phyloP scores from a whole-genome alignment of 2,329 filamentous ascomycete species.

The Fonsecaea pugnacius region DNA sequence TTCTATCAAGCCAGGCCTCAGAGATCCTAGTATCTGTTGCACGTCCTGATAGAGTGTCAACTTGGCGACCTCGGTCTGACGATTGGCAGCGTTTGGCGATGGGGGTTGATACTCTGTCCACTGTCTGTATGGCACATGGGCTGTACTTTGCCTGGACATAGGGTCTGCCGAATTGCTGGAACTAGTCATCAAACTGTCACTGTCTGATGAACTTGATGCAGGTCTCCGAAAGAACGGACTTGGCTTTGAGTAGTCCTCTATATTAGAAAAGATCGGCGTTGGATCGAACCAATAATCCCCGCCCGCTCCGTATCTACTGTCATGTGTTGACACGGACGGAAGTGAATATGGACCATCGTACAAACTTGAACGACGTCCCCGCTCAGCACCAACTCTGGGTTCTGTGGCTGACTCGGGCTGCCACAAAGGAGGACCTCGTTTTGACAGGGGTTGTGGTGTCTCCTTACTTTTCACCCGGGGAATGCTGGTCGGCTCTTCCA shows the following conservation, averaged over 20 bases:
- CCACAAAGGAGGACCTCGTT: conserved; percentile 18
- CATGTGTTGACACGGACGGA: conserved; percentile 38
- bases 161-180: conserved; percentile 1
- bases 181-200: conserved; percentile 21
- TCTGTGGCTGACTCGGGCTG: conserved; percentile 11
- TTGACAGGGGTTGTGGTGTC: neutral
- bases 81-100: conserved; percentile 9
- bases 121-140: conserved; percentile 11
- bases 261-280: conserved; percentile 2
- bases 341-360: conserved; percentile 22
- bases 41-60: conserved; percentile 20
- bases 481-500: neutral
- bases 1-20: conserved; percentile 18
- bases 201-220: conserved; percentile 24
- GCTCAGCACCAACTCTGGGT: neutral
- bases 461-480: neutral
- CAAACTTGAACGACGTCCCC: conserved; percentile 36
- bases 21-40: conserved; percentile 21
- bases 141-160: neutral
- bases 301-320: conserved; percentile 57
- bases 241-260: neutral
- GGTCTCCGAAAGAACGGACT: conserved; percentile 16
- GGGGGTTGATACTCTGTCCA: conserved; percentile 30
- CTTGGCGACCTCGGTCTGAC: conserved; percentile 20
- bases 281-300: conserved; percentile 35